A percentile compares a stretch with the other conserved stretches of the same genome.
Evolutionary conservation across 768 basidiomycete species (phyloP).

Genomic region (Mycena olivaceomarginata): DNA sequence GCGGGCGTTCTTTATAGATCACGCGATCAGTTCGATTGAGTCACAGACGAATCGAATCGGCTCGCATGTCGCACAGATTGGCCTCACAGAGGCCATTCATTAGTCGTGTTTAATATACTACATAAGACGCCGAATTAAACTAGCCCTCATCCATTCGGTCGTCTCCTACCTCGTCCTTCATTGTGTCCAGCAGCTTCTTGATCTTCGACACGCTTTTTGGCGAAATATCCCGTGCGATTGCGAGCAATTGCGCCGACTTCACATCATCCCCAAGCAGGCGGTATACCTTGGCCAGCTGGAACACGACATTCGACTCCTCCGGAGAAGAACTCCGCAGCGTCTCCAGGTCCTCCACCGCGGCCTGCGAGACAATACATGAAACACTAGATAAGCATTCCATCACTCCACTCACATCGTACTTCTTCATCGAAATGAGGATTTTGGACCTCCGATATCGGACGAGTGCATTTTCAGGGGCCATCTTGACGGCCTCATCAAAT

Average conservation of each 20-base stretch:
- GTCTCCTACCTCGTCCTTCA: slow-evolving; percentile 75
- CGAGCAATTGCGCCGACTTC: slow-evolving; percentile 90
- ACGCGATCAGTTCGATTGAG: slow-evolving; percentile 47
- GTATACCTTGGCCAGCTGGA: slow-evolving; percentile 96
- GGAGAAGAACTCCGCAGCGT: slow-evolving; percentile 88
- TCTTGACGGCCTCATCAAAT: slow-evolving; percentile 87
- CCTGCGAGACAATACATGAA: slow-evolving; percentile 67
- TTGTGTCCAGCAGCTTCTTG: slow-evolving; percentile 84
- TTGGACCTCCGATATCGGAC: slow-evolving; percentile 96
- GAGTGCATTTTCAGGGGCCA: slow-evolving; percentile 93
- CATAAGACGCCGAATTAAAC: slow-evolving; percentile 43
- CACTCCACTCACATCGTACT: slow-evolving; percentile 82
- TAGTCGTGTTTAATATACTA: slow-evolving; percentile 30
- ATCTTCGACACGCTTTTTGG: slow-evolving; percentile 93
- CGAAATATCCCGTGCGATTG: slow-evolving; percentile 94
- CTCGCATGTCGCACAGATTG: slow-evolving; percentile 40
- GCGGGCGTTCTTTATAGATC: slow-evolving; percentile 51
- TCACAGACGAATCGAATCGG: slow-evolving; percentile 44
- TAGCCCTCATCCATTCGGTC: slow-evolving; percentile 88
- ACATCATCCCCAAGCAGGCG: slow-evolving; percentile 86
- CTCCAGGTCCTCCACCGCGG: slow-evolving; percentile 89
- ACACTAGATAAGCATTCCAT: slow-evolving; percentile 42
- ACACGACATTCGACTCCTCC: slow-evolving; percentile 97
- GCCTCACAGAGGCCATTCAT: slow-evolving; percentile 32
- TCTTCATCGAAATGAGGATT: slow-evolving; percentile 89